Evolutionary conservation across 1,284 basidiomycete species (phyloP), one percentile per base, ranked within the genome.

Genomic region (Ceratobasidium sp.): DNA sequence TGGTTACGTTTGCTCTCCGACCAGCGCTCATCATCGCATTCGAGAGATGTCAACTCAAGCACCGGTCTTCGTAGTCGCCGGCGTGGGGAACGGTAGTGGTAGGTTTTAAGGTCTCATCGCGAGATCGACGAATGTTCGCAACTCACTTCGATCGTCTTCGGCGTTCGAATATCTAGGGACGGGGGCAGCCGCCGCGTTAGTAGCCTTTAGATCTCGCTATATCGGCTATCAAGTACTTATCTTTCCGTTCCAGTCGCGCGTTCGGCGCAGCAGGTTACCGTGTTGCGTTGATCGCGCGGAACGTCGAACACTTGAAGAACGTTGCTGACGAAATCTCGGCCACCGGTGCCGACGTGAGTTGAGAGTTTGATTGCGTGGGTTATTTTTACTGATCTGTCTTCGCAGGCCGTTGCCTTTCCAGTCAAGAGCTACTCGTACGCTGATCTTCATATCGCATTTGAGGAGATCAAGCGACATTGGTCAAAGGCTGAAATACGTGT

Each of bases 201-300:
- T 80, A 41, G 23, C n/a, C 50, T 41, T 45, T 10, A n/a, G 12
- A 60, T n/a, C n/a, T n/a, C n/a, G n/a, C n/a, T n/a, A n/a, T 26
- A 30, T 16, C 30, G 39, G 30, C 21, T 57, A 45, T 59, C 28
- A 53, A 45, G 12, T 57, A 46, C 39, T 52, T 26, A 55, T 21
- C 30, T 53, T 32, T 6, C 32, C 91, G 74, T 83, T 88, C 3
- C 86, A 86, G 77, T 80, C 85, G 75, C 32, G 59, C 71, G 21
- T 76, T 77, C 41, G 76, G 72, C 9, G 72, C 72, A 52, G 57
- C 53, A 46, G 90, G 91, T 0, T 92, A 91, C 77, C 85, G 84
- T 52, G 84, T 92, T 48, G 91, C 91, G 0, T 79, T 92, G 57
- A 83, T 92, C 53, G 89, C 89, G 10, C 84, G 91, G 50, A 86